Evolutionary conservation across 176 grass and related monocot genomes (phyloP).

Genomic region (Coix lacrymajobi): DNA sequence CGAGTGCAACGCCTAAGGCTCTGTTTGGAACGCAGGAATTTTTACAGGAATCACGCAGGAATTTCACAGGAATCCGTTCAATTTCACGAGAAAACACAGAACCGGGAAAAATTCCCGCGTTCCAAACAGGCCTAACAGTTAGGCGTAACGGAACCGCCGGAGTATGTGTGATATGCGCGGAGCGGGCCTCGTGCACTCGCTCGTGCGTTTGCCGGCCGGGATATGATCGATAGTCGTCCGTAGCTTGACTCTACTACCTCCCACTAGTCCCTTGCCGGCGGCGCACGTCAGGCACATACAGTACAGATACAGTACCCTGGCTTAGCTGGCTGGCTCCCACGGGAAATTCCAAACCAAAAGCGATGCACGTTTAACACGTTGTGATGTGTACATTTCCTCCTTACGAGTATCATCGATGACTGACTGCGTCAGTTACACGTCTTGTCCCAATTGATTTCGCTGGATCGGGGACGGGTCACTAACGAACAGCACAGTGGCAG

Average conservation of each 20-base stretch:
- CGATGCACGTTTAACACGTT: conserved; percentile 1
- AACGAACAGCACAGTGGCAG: background rate
- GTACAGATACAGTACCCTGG: too few relatives aligned
- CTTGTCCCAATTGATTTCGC: background rate
- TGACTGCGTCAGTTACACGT: background rate
- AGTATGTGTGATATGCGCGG: background rate
- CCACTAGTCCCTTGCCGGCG: background rate
- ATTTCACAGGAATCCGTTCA: too few relatives aligned
- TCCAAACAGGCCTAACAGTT: background rate
- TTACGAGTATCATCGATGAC: background rate
- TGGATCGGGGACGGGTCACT: background rate
- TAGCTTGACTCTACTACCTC: background rate
- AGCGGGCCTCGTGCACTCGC: background rate
- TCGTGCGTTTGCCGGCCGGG: background rate
- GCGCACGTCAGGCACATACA: background rate
- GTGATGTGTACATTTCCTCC: too few relatives aligned
- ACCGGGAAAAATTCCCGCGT: too few relatives aligned
- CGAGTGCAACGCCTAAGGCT: too few relatives aligned
- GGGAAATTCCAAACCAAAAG: background rate
- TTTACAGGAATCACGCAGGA: too few relatives aligned
- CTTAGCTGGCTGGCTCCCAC: background rate
- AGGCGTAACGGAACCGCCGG: background rate
- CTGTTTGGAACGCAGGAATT: too few relatives aligned
- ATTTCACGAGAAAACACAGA: too few relatives aligned
- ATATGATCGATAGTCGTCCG: too few relatives aligned